These are phyloP conservation scores for Corynespora cassiicola DNA, from an alignment of 2,329 filamentous ascomycete species.

Conservation along the genomic window DNA sequence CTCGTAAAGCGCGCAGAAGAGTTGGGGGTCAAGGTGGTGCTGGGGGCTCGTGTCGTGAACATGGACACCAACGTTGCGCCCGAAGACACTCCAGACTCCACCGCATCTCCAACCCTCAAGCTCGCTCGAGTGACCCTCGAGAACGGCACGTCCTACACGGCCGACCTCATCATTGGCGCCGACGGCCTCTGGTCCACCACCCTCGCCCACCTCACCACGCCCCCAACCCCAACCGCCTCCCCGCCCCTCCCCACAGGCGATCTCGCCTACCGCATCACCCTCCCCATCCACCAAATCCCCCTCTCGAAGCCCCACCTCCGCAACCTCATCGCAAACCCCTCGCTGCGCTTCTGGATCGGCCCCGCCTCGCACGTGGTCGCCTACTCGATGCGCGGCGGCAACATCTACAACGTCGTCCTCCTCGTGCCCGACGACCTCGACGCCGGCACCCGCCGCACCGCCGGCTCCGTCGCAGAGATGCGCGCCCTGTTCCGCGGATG, in stretches of 20 bases:
- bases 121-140: too few relatives aligned
- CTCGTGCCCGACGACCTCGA: slow-evolving; percentile 70
- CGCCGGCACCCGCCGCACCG: slow-evolving; percentile 56
- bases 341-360: slow-evolving; percentile 69
- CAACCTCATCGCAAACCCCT: slow-evolving; percentile 60
- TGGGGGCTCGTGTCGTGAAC: slow-evolving; percentile 55
- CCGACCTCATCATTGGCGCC: slow-evolving; percentile 67
- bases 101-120: too few relatives aligned
- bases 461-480: slow-evolving; percentile 68
- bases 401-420: slow-evolving; percentile 71
- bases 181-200: slow-evolving; percentile 70
- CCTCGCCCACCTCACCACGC: slow-evolving; percentile 45
- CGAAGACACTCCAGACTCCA: too few relatives aligned
- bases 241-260: slow-evolving; percentile 67
- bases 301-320: slow-evolving; percentile 59
- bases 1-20: slow-evolving; percentile 59
- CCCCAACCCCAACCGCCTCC: slow-evolving; percentile 54
- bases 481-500: slow-evolving; percentile 64
- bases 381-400: slow-evolving; percentile 66
- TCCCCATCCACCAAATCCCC: slow-evolving; percentile 59
- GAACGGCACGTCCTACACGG: slow-evolving; percentile 50
- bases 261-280: slow-evolving; percentile 68
- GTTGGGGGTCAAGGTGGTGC: slow-evolving; percentile 59
- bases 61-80: slow-evolving; percentile 54
- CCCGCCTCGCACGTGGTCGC: slow-evolving; percentile 67